These are phyloP conservation scores for Planoprotostelium fungivorum DNA, from an alignment of 78 protist species.

Conservation along the genomic window DNA sequence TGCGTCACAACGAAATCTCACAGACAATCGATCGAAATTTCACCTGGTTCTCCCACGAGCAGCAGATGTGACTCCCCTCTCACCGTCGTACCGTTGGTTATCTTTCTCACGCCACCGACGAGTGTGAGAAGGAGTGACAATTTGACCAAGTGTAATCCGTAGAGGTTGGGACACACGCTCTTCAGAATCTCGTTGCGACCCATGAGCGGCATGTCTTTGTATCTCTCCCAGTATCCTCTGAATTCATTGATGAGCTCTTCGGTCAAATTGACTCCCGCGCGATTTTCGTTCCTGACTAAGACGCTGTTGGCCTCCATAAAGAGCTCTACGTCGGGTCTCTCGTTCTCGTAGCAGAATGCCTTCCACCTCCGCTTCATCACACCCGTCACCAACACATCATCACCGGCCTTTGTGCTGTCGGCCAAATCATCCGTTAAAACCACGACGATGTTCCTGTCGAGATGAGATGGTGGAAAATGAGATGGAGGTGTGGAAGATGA, in stretches of 20 bases:
- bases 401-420: conserved; percentile 90
- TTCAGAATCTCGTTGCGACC: conserved; percentile 54
- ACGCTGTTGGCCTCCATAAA: conserved; percentile 65
- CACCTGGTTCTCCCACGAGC: conserved; percentile 97
- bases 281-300: conserved; percentile 55
- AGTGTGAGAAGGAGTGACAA: conserved; percentile 78
- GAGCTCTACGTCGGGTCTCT: conserved; percentile 71
- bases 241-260: conserved; percentile 46
- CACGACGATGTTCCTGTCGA: conserved; percentile 34
- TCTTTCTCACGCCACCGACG: conserved; percentile 81
- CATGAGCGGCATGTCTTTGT: conserved; percentile 37
- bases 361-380: conserved; percentile 65
- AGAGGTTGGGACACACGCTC: conserved; percentile 66
- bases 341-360: conserved; percentile 14
- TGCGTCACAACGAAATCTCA: conserved; percentile 1
- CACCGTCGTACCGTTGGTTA: conserved; percentile 25
- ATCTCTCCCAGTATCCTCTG: conserved; percentile 49
- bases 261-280: conserved; percentile 15
- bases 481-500: no score
- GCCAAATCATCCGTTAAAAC: conserved; percentile 83
- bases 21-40: conserved; percentile 4
- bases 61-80: conserved; percentile 95
- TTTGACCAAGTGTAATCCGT: conserved; percentile 81
- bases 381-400: conserved; percentile 74
- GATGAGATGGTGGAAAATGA: background rate